Conservation (phyloP, 371 early-diverging fungal species). For the Rhizopus stolonifer region DNA sequence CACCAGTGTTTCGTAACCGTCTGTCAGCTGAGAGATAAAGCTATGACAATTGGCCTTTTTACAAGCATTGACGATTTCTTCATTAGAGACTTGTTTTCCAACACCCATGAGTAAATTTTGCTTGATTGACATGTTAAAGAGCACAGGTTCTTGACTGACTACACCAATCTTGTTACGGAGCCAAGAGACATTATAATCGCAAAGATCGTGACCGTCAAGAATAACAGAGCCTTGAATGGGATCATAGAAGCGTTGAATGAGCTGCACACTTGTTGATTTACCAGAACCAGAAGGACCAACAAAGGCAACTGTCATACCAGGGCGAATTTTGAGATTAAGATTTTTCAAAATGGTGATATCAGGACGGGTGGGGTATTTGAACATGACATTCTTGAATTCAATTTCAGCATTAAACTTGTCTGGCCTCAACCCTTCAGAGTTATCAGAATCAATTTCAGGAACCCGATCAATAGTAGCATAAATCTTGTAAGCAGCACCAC, state of each 20-base stretch:
- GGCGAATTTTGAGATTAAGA: conserved; percentile 57
- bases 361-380: conserved; percentile 74
- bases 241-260: conserved; percentile 90
- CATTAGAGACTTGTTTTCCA: conserved; percentile 31
- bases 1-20: conserved; percentile 69
- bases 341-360: conserved; percentile 64
- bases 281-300: conserved; percentile 88
- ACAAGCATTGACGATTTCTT: conserved; percentile 59
- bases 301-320: conserved; percentile 77
- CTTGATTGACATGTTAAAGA: conserved; percentile 78
- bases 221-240: conserved; percentile 58
- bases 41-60: conserved; percentile 70
- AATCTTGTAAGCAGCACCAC: conserved; percentile 66
- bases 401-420: conserved; percentile 59
- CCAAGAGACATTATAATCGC: conserved; percentile 63
- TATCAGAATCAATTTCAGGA: conserved; percentile 61
- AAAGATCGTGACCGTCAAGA: conserved; percentile 72
- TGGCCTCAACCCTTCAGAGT: conserved; percentile 53
- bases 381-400: conserved; percentile 67
- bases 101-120: conserved; percentile 77
- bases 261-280: conserved; percentile 85
- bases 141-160: conserved; percentile 85
- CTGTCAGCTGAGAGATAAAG: conserved; percentile 73
- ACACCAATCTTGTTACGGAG: conserved; percentile 81
- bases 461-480: conserved; percentile 77